These are phyloP conservation scores for Geotrichum restrictum DNA, from an alignment of 1,139 yeast genomes.

Conservation along the genomic window DNA sequence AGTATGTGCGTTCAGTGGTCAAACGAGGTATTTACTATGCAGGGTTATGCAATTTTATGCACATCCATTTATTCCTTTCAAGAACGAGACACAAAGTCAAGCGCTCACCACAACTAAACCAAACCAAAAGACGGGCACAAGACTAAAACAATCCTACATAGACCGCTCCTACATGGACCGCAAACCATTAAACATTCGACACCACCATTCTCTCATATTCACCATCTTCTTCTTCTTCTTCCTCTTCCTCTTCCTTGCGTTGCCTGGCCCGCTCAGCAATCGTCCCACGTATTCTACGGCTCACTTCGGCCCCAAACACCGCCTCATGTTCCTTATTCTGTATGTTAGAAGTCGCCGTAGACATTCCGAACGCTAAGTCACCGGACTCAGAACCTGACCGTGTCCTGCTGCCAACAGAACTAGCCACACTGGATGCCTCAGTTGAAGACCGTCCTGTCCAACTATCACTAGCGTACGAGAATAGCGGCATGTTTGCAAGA, in stretches of 20 bases:
- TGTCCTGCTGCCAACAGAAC: slow-evolving; percentile 3
- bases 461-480: slow-evolving; percentile 25
- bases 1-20: no score
- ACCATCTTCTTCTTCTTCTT: not conserved
- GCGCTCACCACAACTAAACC: no score
- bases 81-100: no score
- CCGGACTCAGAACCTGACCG: slow-evolving; percentile 11
- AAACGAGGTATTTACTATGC: no score
- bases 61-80: no score
- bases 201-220: no score
- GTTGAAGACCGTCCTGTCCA: not conserved
- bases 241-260: slow-evolving; percentile 18
- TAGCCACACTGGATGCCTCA: no score
- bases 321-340: not conserved
- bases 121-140: no score
- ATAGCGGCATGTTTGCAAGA: slow-evolving; percentile 54
- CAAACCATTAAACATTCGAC: no score
- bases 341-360: slow-evolving; percentile 14
- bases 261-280: slow-evolving; percentile 27
- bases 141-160: no score
- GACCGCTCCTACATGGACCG: no score
- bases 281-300: slow-evolving; percentile 33
- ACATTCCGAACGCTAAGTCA: not conserved
- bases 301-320: slow-evolving; percentile 25
- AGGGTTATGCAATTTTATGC: no score